phyloP scores from a whole-genome alignment of 2,329 filamentous ascomycete genomes.

The Talaromyces sp. region DNA sequence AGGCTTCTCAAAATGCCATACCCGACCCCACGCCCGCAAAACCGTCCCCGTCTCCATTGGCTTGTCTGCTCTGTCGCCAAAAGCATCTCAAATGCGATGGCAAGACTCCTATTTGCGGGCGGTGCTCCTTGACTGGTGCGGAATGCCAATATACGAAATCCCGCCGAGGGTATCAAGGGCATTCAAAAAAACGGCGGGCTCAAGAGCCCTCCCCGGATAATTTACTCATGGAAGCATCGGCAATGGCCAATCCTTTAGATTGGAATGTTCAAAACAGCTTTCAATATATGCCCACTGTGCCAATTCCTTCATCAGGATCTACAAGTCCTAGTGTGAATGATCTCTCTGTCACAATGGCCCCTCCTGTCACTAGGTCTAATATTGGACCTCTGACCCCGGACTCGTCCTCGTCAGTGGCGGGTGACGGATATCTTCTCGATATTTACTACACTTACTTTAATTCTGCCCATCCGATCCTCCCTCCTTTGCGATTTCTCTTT shows the following conservation, averaged over 20 bases:
- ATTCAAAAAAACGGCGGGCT: conserved; percentile 53
- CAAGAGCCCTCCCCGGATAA: conserved; percentile 32
- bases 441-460: conserved; percentile 61
- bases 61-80: conserved; percentile 52
- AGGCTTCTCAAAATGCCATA: conserved; percentile 7
- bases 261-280: conserved; percentile 41
- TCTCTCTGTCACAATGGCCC: conserved; percentile 17
- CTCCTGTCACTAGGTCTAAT: conserved; percentile 17
- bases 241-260: conserved; percentile 35
- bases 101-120: conserved; percentile 64
- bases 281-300: conserved; percentile 26
- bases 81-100: conserved; percentile 80
- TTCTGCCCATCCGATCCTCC: conserved; percentile 58
- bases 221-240: conserved; percentile 53
- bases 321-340: conserved; percentile 29
- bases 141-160: conserved; percentile 75
- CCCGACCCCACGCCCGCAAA: background rate
- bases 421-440: conserved; percentile 50
- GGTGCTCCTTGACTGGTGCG: conserved; percentile 62
- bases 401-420: conserved; percentile 33
- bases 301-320: conserved; percentile 28
- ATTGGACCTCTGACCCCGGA: conserved; percentile 40
- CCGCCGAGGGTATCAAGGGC: conserved; percentile 73
- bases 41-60: conserved; percentile 45
- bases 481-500: conserved; percentile 50